phyloP scores from a whole-genome alignment of 2,329 filamentous ascomycete genomes.

The Penicillium digitatum region DNA sequence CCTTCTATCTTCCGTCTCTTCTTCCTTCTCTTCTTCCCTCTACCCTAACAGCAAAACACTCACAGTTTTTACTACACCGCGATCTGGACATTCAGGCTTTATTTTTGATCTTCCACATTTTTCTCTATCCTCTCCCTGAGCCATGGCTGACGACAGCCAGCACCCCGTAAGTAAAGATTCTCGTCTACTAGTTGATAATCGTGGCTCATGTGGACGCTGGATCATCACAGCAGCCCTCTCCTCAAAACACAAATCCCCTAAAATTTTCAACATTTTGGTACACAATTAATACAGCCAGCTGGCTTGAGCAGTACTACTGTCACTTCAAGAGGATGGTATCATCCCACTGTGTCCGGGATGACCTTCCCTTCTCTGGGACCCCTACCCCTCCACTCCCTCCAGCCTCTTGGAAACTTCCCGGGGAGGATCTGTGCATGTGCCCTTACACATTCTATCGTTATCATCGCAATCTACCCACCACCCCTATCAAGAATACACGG shows the following conservation, averaged over 20 bases:
- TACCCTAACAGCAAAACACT: not conserved
- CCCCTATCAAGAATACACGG: not conserved
- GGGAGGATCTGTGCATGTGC: not conserved
- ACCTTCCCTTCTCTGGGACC: not conserved
- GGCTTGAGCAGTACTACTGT: no score
- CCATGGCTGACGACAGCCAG: not conserved
- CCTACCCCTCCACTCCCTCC: not conserved
- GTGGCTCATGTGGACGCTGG: not conserved
- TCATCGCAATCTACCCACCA: not conserved
- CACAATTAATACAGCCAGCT: not conserved
- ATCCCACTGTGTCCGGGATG: no score
- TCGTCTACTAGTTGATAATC: not conserved
- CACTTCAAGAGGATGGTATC: no score
- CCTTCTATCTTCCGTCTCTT: no score
- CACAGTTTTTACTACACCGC: not conserved
- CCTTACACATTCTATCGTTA: not conserved
- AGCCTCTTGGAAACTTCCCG: not conserved
- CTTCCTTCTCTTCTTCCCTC: not conserved
- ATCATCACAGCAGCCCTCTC: not conserved
- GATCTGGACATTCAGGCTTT: not conserved
- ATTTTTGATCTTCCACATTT: not conserved
- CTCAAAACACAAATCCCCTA: not conserved
- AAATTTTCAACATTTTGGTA: not conserved
- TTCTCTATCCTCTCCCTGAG: not conserved
- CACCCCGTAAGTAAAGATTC: not conserved